Conservation (phyloP, 2,329 filamentous ascomycete genomes). For the Magnaporthiopsis rhizophila region DNA sequence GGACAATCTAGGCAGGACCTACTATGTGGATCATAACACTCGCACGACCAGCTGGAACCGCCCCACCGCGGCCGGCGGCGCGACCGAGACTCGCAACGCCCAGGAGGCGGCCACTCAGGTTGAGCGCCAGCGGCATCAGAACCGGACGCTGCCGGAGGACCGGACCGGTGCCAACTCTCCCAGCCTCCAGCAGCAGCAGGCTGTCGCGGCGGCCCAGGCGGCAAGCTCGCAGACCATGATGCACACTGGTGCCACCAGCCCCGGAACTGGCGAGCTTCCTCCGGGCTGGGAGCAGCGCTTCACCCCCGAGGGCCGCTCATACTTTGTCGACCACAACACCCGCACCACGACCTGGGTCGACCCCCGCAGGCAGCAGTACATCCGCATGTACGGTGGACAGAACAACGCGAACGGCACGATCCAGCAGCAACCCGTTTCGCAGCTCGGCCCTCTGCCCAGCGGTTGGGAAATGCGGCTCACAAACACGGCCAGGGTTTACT, state of each 20-base stretch:
- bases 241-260: constrained; percentile 89
- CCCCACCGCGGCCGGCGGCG: constrained; percentile 63
- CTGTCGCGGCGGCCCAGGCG: constrained; percentile 25
- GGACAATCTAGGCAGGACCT: constrained; percentile 89
- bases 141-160: constrained; percentile 91
- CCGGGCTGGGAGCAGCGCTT: constrained; percentile 94
- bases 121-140: constrained; percentile 89
- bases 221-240: constrained; percentile 71
- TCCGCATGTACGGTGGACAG: constrained; percentile 89
- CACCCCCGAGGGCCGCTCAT: constrained; percentile 88
- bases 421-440: constrained; percentile 94
- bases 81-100: constrained; percentile 64
- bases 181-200: constrained; percentile 50
- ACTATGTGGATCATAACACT: constrained; percentile 98
- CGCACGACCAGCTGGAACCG: constrained; percentile 94
- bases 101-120: constrained; percentile 87
- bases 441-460: constrained; percentile 88
- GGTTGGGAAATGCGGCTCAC: constrained; percentile 99
- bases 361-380: constrained; percentile 93
- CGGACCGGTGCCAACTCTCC: constrained; percentile 90
- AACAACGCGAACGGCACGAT: constrained; percentile 80
- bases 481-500: constrained; percentile 95
- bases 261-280: constrained; percentile 88
- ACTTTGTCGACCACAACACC: constrained; percentile 98
- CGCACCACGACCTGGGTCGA: constrained; percentile 98